Conservation (phyloP, 1,284 basidiomycete species). For the Blastosporella zonata region DNA sequence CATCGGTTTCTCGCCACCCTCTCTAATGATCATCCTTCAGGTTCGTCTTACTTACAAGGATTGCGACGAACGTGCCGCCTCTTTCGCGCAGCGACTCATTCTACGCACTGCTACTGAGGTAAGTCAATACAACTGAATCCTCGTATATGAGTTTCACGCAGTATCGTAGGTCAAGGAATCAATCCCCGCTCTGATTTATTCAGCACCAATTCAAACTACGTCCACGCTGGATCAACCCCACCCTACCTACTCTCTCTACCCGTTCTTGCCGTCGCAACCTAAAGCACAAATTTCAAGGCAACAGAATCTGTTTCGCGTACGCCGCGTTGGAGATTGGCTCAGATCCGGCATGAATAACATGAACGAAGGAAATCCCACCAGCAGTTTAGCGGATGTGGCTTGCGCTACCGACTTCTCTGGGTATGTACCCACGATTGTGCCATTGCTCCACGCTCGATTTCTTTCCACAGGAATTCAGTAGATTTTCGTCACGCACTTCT, state of each 20-base stretch:
- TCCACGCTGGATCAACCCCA: slow-evolving; percentile 25
- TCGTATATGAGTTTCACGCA: background rate
- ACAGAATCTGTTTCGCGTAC: slow-evolving; percentile 51
- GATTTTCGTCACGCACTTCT: slow-evolving; percentile 15
- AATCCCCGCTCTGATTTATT: slow-evolving; percentile 16
- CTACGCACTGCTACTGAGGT: slow-evolving; percentile 53
- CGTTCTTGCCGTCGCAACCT: slow-evolving; percentile 50
- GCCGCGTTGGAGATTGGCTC: slow-evolving; percentile 61
- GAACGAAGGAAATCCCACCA: slow-evolving; percentile 31
- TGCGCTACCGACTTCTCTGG: slow-evolving; percentile 13
- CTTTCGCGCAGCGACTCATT: slow-evolving; percentile 49
- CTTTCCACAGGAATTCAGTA: slow-evolving; percentile 9
- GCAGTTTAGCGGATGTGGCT: slow-evolving; percentile 15
- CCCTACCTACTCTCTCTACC: slow-evolving; percentile 57
- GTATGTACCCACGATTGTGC: slow-evolving; percentile 8
- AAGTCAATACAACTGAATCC: background rate
- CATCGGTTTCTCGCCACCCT: background rate
- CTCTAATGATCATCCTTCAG: slow-evolving; percentile 31
- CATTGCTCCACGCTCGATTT: background rate
- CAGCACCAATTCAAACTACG: slow-evolving; percentile 16
- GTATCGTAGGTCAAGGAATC: slow-evolving; percentile 10
- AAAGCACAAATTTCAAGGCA: slow-evolving; percentile 46
- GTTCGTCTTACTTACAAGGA: slow-evolving; percentile 50
- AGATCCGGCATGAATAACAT: slow-evolving; percentile 34
- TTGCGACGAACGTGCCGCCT: slow-evolving; percentile 32